phyloP scores from a whole-genome alignment of 169 alveolate species.

The Plasmodium inui region DNA sequence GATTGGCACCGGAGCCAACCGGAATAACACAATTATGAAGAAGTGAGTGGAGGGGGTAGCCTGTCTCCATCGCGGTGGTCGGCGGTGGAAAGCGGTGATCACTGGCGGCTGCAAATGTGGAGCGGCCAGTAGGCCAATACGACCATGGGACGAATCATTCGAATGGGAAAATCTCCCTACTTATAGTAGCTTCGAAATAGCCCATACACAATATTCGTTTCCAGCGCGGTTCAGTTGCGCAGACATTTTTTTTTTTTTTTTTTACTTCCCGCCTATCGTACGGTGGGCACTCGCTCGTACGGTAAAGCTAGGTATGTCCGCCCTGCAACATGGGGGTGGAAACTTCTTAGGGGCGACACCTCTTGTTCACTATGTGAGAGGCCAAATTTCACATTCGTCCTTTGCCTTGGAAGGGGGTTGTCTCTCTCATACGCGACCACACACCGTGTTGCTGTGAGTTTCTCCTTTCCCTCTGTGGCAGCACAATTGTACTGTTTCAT shows the following conservation, averaged over 20 bases:
- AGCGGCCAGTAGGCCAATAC: background rate
- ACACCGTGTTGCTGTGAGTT: background rate
- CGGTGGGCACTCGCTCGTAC: background rate
- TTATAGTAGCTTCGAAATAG: background rate
- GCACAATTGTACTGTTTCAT: background rate
- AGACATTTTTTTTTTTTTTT: background rate
- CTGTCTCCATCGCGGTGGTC: background rate
- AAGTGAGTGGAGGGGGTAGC: background rate
- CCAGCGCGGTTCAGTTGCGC: background rate
- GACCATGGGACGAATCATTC: background rate
- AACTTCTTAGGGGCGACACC: background rate
- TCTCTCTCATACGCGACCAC: background rate
- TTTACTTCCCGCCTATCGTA: background rate
- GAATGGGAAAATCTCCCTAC: background rate
- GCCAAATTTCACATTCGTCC: background rate
- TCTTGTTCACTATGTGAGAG: background rate
- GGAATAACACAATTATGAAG: conserved; percentile 84
- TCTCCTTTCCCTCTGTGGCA: background rate
- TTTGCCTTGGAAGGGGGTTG: background rate
- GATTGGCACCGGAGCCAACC: conserved; percentile 93
- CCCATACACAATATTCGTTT: background rate
- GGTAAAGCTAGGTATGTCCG: background rate
- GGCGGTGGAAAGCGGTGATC: too few relatives aligned
- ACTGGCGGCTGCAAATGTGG: background rate
- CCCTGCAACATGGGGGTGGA: background rate